Evolutionary conservation across 352 stramenopile genomes (phyloP).

Genomic region (Halophytophthora batemanensis): DNA sequence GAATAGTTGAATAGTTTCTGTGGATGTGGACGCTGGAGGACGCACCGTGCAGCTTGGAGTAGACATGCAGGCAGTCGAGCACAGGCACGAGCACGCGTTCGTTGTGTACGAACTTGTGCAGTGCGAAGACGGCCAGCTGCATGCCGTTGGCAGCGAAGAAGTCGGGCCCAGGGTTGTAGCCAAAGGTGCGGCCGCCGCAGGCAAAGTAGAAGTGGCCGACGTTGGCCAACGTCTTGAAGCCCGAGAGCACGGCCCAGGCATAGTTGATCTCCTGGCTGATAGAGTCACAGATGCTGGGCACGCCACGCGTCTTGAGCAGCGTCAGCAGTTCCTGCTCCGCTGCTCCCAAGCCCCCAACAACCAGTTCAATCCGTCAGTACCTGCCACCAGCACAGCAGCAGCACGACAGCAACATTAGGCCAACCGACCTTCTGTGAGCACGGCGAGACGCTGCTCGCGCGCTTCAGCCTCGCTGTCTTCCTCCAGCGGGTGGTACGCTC

Average conservation of each 20-base stretch:
- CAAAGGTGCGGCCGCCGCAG: conserved; percentile 56
- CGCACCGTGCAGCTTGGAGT: conserved; percentile 67
- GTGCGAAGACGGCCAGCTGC: conserved; percentile 62
- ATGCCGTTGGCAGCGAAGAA: conserved; percentile 66
- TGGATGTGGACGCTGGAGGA: background rate
- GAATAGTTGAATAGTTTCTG: background rate
- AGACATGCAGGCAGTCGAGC: conserved; percentile 67
- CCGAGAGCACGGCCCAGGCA: conserved; percentile 63
- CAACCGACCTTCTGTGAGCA: conserved; percentile 39
- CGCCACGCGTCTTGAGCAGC: conserved; percentile 59
- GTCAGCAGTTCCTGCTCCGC: conserved; percentile 62
- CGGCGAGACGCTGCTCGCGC: conserved; percentile 3
- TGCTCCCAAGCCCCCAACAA: conserved; percentile 8
- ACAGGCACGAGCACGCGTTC: conserved; percentile 56
- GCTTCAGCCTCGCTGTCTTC: conserved; percentile 8
- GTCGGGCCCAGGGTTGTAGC: conserved; percentile 62
- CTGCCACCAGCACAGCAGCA: too few species aligned
- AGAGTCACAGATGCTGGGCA: conserved; percentile 63
- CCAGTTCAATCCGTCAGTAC: conserved; percentile 4
- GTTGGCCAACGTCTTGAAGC: conserved; percentile 63
- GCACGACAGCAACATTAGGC: background rate
- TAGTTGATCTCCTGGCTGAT: conserved; percentile 81
- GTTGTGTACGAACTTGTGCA: conserved; percentile 79
- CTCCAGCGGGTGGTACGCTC: conserved; percentile 30
- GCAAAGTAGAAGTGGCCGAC: conserved; percentile 80